phyloP scores from a whole-genome alignment of 1,284 basidiomycete species.

The Moesziomyces antarcticus region DNA sequence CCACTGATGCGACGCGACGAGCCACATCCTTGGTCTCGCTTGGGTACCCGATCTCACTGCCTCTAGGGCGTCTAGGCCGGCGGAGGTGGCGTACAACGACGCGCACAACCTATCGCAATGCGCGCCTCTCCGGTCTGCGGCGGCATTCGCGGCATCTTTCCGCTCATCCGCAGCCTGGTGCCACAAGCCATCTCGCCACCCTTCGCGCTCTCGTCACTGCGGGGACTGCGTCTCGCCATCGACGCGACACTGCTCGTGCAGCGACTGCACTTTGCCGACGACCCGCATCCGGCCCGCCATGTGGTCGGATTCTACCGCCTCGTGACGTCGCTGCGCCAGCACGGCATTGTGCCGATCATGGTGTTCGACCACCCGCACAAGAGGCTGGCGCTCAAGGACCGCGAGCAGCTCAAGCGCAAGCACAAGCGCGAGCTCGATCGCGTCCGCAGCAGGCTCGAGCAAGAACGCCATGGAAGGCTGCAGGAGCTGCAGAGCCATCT shows the following conservation, averaged over 20 bases:
- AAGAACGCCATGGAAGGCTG: constrained; percentile 26
- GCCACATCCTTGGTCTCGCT: no score
- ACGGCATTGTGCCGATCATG: constrained; percentile 53
- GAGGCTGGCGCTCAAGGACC: constrained; percentile 46
- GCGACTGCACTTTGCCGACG: constrained; percentile 53
- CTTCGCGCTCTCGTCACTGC: constrained; percentile 31
- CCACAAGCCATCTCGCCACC: constrained; percentile 36
- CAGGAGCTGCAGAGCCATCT: constrained; percentile 27
- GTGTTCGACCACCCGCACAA: constrained; percentile 60
- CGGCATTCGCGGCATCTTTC: constrained; percentile 57
- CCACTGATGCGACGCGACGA: no score
- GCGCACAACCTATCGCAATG: constrained; percentile 9
- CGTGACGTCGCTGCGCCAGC: constrained; percentile 41
- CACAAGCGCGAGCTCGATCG: constrained; percentile 45
- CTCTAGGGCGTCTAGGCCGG: no score
- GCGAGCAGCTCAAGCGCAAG: constrained; percentile 50
- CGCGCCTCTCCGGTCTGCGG: constrained; percentile 9
- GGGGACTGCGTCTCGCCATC: constrained; percentile 47
- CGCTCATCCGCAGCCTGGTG: constrained; percentile 30
- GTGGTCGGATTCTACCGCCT: constrained; percentile 58
- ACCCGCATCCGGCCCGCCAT: constrained; percentile 52
- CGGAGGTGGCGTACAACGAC: not conserved
- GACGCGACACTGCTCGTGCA: constrained; percentile 57
- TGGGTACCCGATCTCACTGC: no score
- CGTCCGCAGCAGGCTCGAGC: constrained; percentile 38